Conservation (phyloP, 768 basidiomycete genomes). For the Chlorophyllum brunneum region DNA sequence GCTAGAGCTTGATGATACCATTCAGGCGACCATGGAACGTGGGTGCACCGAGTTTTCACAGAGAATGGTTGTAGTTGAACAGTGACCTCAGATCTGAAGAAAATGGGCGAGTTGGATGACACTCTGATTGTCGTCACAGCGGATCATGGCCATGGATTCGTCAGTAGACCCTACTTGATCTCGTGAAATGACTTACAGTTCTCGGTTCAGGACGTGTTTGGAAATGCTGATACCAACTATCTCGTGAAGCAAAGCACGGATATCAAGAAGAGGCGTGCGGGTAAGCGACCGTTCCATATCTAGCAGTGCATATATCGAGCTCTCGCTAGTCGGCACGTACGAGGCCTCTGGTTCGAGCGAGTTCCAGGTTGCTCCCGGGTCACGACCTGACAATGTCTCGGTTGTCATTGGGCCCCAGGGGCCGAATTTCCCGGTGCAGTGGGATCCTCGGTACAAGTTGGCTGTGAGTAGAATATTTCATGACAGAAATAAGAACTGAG, state of each 20-base stretch:
- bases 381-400: slow-evolving; percentile 34
- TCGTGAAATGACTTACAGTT: not conserved
- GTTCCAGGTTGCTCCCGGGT: slow-evolving; percentile 34
- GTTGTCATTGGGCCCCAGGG: slow-evolving; percentile 35
- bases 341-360: slow-evolving; percentile 35
- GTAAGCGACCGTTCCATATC: too few relatives aligned
- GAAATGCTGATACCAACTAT: slow-evolving; percentile 37
- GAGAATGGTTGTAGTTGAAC: too few relatives aligned
- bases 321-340: slow-evolving; percentile 39
- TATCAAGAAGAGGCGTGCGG: slow-evolving; percentile 29
- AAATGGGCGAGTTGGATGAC: slow-evolving; percentile 38
- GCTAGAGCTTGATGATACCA: slow-evolving; percentile 41
- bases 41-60: too few relatives aligned
- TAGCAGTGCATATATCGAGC: too few relatives aligned
- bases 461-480: slow-evolving; percentile 22
- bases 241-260: slow-evolving; percentile 29
- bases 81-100: too few relatives aligned
- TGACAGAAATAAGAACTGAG: not conserved
- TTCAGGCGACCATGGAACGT: slow-evolving; percentile 37
- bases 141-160: slow-evolving; percentile 45
- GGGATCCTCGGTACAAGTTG: slow-evolving; percentile 39
- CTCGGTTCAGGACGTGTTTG: slow-evolving; percentile 34
- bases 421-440: slow-evolving; percentile 41
- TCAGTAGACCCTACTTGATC: slow-evolving; percentile 20
- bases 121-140: slow-evolving; percentile 43